Evolutionary conservation across 495 filamentous ascomycete genomes (phyloP).

Genomic region (Xylaria longipes): DNA sequence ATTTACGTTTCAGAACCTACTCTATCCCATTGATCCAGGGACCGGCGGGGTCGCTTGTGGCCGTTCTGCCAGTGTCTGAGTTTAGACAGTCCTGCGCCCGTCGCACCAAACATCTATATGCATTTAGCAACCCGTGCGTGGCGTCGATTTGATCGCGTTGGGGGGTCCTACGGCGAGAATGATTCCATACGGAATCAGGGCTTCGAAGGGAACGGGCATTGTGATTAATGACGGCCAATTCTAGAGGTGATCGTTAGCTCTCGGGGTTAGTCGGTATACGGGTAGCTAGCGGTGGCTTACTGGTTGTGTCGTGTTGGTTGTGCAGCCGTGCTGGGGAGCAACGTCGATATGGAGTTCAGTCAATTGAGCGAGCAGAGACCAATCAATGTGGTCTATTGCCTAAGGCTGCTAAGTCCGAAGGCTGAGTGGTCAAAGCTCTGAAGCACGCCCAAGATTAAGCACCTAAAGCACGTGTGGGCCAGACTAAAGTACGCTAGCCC

Average conservation of each 20-base stretch:
- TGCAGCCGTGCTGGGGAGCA: constrained; percentile 23
- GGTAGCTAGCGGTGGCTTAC: constrained; percentile 1
- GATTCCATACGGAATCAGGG: constrained; percentile 92
- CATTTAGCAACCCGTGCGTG: constrained; percentile 12
- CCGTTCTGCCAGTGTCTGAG: constrained; percentile 84
- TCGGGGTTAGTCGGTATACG: background rate
- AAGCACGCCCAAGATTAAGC: no score
- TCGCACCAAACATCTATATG: constrained; percentile 85
- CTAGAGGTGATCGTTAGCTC: constrained; percentile 10
- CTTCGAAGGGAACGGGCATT: constrained; percentile 97
- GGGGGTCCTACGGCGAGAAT: constrained; percentile 73
- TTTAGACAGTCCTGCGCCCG: constrained; percentile 75
- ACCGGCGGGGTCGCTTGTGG: constrained; percentile 83
- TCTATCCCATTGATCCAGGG: constrained; percentile 90
- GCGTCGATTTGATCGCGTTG: constrained; percentile 25
- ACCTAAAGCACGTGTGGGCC: no score
- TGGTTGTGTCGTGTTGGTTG: constrained; percentile 10
- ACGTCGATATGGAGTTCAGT: constrained; percentile 10
- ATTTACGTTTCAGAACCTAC: constrained; percentile 59
- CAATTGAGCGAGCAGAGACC: constrained; percentile 9
- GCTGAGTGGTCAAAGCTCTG: constrained; percentile 13
- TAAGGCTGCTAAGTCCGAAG: background rate
- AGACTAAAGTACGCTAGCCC: background rate
- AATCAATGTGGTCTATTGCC: constrained; percentile 2
- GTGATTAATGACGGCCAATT: constrained; percentile 39